phyloP scores from a whole-genome alignment of 1,139 yeast genomes.

The Debaryomyces sp. region DNA sequence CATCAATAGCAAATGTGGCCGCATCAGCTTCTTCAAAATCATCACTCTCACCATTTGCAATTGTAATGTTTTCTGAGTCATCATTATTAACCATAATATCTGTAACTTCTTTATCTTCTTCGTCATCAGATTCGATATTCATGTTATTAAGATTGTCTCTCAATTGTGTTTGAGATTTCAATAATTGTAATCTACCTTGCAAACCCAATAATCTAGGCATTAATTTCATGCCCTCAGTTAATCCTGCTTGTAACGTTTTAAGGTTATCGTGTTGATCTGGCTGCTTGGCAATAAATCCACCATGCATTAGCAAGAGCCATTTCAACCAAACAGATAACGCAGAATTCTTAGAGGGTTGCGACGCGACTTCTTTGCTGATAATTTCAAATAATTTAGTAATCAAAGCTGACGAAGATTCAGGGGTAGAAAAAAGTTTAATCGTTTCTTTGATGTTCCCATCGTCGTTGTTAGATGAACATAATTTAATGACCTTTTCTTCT shows the following conservation, averaged over 20 bases:
- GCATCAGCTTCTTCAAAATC: constrained; percentile 29
- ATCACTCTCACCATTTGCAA: constrained; percentile 49
- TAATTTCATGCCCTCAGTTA: constrained; percentile 34
- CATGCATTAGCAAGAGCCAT: constrained; percentile 50
- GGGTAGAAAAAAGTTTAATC: constrained; percentile 25
- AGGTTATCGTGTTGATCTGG: constrained; percentile 31
- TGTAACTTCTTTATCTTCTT: constrained; percentile 23
- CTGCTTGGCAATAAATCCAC: constrained; percentile 40
- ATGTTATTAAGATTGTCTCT: constrained; percentile 27
- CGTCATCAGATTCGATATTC: constrained; percentile 23
- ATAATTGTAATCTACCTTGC: constrained; percentile 47
- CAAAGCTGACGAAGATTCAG: constrained; percentile 18
- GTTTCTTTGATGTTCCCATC: constrained; percentile 39
- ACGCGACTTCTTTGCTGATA: constrained; percentile 36
- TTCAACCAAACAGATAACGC: constrained; percentile 50
- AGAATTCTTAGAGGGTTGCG: constrained; percentile 34
- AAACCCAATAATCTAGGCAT: constrained; percentile 44
- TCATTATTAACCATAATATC: constrained; percentile 18
- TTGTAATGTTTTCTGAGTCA: constrained; percentile 26
- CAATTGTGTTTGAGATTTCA: constrained; percentile 42
- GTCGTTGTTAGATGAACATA: constrained; percentile 40
- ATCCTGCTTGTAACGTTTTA: constrained; percentile 31
- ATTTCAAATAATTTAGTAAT: constrained; percentile 34
- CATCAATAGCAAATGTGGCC: constrained; percentile 13
- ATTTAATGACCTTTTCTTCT: constrained; percentile 19